A percentile compares a stretch with the other conserved stretches of the same genome.
phyloP scores from a whole-genome alignment of 2,329 filamentous ascomycete species.

The Alternaria brassicicola region DNA sequence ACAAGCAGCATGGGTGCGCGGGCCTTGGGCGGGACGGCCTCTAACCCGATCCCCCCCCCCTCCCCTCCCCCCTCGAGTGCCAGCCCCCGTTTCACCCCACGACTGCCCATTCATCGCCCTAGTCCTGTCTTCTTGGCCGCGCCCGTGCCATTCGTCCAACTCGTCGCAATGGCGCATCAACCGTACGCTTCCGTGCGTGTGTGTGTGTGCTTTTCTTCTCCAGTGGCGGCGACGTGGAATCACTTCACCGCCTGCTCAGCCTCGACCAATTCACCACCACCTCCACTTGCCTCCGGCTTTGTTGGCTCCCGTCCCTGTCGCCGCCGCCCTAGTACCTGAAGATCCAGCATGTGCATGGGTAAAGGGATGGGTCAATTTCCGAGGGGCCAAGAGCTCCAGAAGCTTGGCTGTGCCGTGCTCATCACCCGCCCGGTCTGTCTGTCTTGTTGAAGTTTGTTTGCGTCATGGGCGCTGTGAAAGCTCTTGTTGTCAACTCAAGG shows the following conservation, averaged over 20 bases:
- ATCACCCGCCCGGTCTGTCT: conserved; percentile 6
- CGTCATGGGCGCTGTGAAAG: conserved; percentile 8
- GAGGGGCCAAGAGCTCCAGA: conserved; percentile 11
- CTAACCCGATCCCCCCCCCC: too few species aligned
- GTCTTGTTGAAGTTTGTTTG: neutral
- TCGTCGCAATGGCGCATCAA: conserved; percentile 8
- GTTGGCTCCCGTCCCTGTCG: neutral
- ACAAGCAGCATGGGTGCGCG: conserved; percentile 1
- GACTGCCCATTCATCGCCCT: too few species aligned
- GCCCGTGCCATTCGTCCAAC: neutral
- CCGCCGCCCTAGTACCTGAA: conserved; percentile 15
- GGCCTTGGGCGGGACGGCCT: conserved; percentile 1
- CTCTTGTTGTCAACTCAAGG: neutral
- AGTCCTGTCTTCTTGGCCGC: conserved; percentile 14
- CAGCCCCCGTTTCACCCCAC: conserved; percentile 9
- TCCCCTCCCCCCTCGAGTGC: conserved; percentile 1
- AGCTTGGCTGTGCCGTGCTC: conserved; percentile 19
- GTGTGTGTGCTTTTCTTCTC: too few species aligned
- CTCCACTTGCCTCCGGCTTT: conserved; percentile 8
- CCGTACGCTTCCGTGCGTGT: conserved; percentile 8
- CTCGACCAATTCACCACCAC: conserved; percentile 4
- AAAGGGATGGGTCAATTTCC: conserved; percentile 16
- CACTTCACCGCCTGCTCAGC: conserved; percentile 18
- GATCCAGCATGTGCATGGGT: conserved; percentile 4
- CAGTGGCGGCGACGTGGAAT: conserved; percentile 5